Base-by-base conservation (phyloP, 805 yeast genomes). In the Maudiozyma barnettii region DNA sequence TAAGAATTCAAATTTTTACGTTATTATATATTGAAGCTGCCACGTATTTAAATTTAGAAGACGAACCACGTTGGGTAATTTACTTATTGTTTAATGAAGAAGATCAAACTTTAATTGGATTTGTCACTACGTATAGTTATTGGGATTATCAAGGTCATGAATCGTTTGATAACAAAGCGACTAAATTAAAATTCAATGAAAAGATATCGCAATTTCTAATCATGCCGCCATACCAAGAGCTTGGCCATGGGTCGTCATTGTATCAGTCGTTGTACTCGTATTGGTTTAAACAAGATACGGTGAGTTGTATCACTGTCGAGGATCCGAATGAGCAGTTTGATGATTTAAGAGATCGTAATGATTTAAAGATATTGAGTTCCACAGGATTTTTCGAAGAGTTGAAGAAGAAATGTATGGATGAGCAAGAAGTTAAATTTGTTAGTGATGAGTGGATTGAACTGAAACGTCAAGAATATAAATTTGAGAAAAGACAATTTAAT, bases 311-410 rank as follows among this genome's bases (percentile, higher is more conserved):
- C 37, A 87, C 91, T 0, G 88, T 93, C 4, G 98, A 93, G 62
- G 99, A 93, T 62, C 98, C 98, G 2, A 85, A 84, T 59, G 96
- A 89, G 60, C 78, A 79, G 33, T 91, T 93, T 66, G 99, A 93
- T 60, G 95, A 86, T 59, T 69, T 93, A 54, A 74, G 99, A 49
- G 97, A 93, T 61, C 70, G 91, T 30, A 75, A 81, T 52, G 98
- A 93, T 59, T 69, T 88, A 54, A 65, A 68, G 48, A 67, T 81
- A 54, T 61, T 82, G 30, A 62, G 65, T 35, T 56, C 63, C 22
- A 50, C 50, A 1, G 49, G 65, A 68, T 0, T 56, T 68, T 41
- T 58, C 72, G 26, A 50, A 60, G 8, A 56, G 64, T n/a, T 48
- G 70, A 48, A 21, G 19, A 18, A 7, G 12, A 4, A 20, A n/a